Base-by-base conservation (phyloP, 192 early-diverging fungal species). In the Entomortierella lignicola region DNA sequence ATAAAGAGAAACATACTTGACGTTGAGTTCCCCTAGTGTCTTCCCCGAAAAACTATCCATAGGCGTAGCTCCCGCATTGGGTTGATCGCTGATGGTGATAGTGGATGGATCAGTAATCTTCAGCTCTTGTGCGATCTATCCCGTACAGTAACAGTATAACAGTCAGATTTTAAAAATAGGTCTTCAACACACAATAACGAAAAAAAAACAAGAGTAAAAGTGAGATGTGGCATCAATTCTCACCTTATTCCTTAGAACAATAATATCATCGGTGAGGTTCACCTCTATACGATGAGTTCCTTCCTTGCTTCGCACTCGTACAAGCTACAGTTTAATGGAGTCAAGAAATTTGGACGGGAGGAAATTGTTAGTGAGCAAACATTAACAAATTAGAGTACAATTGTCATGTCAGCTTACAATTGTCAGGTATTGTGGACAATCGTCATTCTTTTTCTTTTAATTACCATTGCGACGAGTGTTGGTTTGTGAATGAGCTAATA, bases 281-380 rank as follows among this genome's bases (percentile, higher is more conserved):
- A 89, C 75, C 18, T 91, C 84, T 7, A 95, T 72, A 29, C 94
- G 83, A 60, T 73, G 55, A 64, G 91, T 92, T 23, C 92, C 93
- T 20, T 91, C 90, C 48, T 90, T 89, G 26, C 88, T 85, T 44
- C 92, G 87, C 60, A 94, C 69, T 60, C 94, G 87, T 30, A 95
- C 84, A 41, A 93, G 82, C 90, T 91, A 56, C 17, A 42, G 50
- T 13, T 26, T 17, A 34, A 56, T 59, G 60, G 25, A 26, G 30
- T 27, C 11, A 55, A 54, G 29, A 21, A 11, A 26, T 13, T 37
- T 5, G 32, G 34, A 37, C 11, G 56, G 5, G 56, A 3, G 41
- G 39, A 23, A 7, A 12, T n/a, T 59, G 17, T 21, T 50, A 15
- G 30, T 32, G 27, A 17, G 34, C 30, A 57, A 13, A 10, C 8